A percentile compares a stretch with the other conserved stretches of the same genome.
Evolutionary conservation across 1,284 basidiomycete genomes (phyloP).

Genomic region (Erythrobasidium hasegawianum): DNA sequence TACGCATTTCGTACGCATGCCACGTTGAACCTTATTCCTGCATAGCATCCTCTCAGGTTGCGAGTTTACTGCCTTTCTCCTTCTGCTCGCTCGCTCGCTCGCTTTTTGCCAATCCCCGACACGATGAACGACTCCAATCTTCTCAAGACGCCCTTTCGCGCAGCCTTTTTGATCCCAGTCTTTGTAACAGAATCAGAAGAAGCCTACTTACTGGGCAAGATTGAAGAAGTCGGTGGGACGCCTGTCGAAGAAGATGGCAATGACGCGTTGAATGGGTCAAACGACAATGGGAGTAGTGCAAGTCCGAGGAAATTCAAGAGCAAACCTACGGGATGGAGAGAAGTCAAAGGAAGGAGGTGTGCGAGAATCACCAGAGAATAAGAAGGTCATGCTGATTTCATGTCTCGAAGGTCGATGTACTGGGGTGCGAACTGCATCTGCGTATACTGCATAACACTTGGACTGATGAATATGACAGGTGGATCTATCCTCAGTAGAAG

Average conservation of each 20-base stretch:
- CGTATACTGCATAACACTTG: neutral
- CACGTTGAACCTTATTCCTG: no score
- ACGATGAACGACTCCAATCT: slow-evolving; percentile 20
- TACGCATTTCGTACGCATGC: no score
- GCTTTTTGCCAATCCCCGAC: neutral
- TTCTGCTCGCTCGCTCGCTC: neutral
- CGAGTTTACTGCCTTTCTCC: neutral
- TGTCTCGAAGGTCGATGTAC: slow-evolving; percentile 17
- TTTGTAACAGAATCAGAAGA: slow-evolving; percentile 79
- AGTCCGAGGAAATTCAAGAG: slow-evolving; percentile 57
- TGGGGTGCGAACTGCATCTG: neutral
- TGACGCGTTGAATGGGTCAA: neutral
- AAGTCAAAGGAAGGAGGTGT: slow-evolving; percentile 71
- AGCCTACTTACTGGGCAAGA: slow-evolving; percentile 66
- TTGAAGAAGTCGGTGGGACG: slow-evolving; percentile 35
- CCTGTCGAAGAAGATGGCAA: neutral
- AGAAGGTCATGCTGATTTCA: neutral
- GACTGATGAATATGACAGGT: slow-evolving; percentile 52
- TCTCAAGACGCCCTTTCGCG: slow-evolving; percentile 26
- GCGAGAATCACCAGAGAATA: slow-evolving; percentile 42
- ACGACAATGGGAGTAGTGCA: neutral
- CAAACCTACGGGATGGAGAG: slow-evolving; percentile 80
- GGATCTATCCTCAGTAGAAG: slow-evolving; percentile 62
- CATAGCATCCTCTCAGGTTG: no score
- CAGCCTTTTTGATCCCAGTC: slow-evolving; percentile 58